Percentiles rank a stretch among this genome's conserved stretches.
phyloP scores from a whole-genome alignment of 768 basidiomycete species.

The Clavaria fumosa region DNA sequence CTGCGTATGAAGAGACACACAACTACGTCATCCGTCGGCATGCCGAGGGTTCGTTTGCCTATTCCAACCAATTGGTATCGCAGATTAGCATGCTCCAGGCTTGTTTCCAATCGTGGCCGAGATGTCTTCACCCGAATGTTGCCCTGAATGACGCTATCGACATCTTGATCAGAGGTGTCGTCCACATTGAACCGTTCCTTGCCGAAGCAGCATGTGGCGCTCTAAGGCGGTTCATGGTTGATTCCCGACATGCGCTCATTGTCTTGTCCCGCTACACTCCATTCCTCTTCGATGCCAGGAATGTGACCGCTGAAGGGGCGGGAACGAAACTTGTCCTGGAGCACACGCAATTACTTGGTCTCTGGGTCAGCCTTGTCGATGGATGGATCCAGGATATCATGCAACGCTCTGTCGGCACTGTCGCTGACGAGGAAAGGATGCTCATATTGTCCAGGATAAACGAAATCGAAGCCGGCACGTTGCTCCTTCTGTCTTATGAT shows the following conservation, averaged over 20 bases:
- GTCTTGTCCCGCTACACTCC: slow-evolving; percentile 51
- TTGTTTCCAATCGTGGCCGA: slow-evolving; percentile 74
- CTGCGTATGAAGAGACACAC: slow-evolving; percentile 53
- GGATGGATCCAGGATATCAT: slow-evolving; percentile 43
- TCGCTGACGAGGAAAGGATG: slow-evolving; percentile 25
- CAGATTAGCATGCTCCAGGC: slow-evolving; percentile 61
- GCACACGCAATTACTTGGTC: slow-evolving; percentile 43
- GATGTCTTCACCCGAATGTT: slow-evolving; percentile 48
- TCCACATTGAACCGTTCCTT: slow-evolving; percentile 69
- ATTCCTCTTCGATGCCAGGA: slow-evolving; percentile 58
- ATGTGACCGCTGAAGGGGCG: slow-evolving; percentile 47
- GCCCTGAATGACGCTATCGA: slow-evolving; percentile 50
- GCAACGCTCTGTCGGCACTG: slow-evolving; percentile 24
- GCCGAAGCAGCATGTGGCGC: slow-evolving; percentile 53
- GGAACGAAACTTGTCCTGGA: slow-evolving; percentile 51
- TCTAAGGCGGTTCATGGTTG: slow-evolving; percentile 56
- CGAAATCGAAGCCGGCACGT: slow-evolving; percentile 53
- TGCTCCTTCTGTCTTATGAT: slow-evolving; percentile 61
- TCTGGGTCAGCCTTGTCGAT: slow-evolving; percentile 65
- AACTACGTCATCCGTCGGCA: slow-evolving; percentile 56
- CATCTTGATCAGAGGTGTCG: slow-evolving; percentile 65
- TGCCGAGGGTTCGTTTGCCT: slow-evolving; percentile 47
- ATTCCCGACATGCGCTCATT: slow-evolving; percentile 34
- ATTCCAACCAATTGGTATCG: slow-evolving; percentile 41
- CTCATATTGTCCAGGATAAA: slow-evolving; percentile 30